phyloP scores from a whole-genome alignment of 2,329 filamentous ascomycete genomes.

The Pezicula rhizophila region DNA sequence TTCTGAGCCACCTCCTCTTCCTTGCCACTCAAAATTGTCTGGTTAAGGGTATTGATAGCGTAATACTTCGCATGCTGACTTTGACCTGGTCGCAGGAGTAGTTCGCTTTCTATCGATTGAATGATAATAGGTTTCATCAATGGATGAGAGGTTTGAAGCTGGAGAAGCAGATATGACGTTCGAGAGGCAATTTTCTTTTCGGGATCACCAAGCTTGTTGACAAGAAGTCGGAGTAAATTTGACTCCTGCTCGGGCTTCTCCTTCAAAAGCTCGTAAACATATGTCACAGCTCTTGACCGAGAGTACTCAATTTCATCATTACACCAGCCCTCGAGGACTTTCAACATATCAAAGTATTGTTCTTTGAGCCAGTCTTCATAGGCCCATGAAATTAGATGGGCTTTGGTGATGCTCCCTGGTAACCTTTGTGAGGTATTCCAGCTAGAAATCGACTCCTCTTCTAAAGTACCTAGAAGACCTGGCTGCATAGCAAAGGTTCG shows the following conservation, averaged over 20 bases:
- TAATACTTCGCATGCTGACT: constrained; percentile 89
- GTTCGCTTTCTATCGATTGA: constrained; percentile 76
- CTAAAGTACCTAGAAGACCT: constrained; percentile 64
- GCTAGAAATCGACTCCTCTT: constrained; percentile 45
- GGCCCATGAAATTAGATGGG: constrained; percentile 79
- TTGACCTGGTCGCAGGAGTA: constrained; percentile 82
- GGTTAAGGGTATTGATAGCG: constrained; percentile 92
- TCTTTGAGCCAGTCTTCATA: constrained; percentile 96
- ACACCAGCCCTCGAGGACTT: constrained; percentile 87
- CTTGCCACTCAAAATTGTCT: constrained; percentile 82
- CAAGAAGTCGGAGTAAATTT: constrained; percentile 81
- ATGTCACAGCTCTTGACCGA: constrained; percentile 78
- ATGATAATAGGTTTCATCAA: constrained; percentile 90
- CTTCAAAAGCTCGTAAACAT: constrained; percentile 84
- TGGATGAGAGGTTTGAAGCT: constrained; percentile 82
- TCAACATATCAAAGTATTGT: constrained; percentile 87
- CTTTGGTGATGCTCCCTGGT: constrained; percentile 66
- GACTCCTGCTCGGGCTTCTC: constrained; percentile 97
- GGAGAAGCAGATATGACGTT: constrained; percentile 87
- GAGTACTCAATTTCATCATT: constrained; percentile 95
- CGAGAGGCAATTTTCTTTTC: constrained; percentile 94
- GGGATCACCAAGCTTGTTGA: constrained; percentile 94
- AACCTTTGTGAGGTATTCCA: constrained; percentile 69
- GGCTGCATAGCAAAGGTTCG: constrained; percentile 76
- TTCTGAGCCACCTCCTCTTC: constrained; percentile 76